Conservation (phyloP, 495 filamentous ascomycete genomes). For the Hypoxylon lenormandii region DNA sequence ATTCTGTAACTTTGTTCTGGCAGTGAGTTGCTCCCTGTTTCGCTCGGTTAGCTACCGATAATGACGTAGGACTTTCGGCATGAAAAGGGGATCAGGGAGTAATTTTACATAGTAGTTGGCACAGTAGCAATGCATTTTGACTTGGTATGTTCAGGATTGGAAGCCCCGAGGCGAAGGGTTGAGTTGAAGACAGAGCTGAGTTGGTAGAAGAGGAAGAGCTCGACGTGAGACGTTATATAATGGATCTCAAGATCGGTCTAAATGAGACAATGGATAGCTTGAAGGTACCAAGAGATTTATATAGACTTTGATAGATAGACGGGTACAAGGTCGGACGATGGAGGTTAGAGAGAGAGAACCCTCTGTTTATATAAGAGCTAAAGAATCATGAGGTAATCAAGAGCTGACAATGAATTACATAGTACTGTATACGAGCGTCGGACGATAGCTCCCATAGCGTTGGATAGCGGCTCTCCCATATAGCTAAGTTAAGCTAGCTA, state of each 20-base stretch:
- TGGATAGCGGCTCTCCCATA: background rate
- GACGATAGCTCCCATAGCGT: constrained; percentile 12
- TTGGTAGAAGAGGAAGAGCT: background rate
- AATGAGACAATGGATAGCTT: no score
- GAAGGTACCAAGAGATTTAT: no score
- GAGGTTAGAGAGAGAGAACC: background rate
- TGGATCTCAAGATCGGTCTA: no score
- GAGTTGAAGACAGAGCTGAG: background rate
- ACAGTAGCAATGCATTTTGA: constrained; percentile 62
- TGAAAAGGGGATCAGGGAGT: background rate
- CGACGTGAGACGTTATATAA: background rate
- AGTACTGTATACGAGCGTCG: background rate
- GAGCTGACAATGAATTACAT: no score
- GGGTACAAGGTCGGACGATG: background rate
- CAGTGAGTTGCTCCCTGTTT: constrained; percentile 59
- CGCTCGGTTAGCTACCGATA: constrained; percentile 18
- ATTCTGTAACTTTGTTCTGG: constrained; percentile 59
- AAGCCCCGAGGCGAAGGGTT: background rate
- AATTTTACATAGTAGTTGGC: constrained; percentile 66
- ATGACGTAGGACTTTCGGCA: background rate
- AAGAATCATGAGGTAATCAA: constrained; percentile 5
- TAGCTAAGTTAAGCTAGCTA: background rate
- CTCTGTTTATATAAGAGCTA: background rate
- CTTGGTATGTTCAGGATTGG: background rate
- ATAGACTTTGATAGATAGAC: no score